A percentile compares a stretch with the other conserved stretches of the same genome.
Conservation (phyloP, 1,139 yeast species). For the Taphrina sp. region DNA sequence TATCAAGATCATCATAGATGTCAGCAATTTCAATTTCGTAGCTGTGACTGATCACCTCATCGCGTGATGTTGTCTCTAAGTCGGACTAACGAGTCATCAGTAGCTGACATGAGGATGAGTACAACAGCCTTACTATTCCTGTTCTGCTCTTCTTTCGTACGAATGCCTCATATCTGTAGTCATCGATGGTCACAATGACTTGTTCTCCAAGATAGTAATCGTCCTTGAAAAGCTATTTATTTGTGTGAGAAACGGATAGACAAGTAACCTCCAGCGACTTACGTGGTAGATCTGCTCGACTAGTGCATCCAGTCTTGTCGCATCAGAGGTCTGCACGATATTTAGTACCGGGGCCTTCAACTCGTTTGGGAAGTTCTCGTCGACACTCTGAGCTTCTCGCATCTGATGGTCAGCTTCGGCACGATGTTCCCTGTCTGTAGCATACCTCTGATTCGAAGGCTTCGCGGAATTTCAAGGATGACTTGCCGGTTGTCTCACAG, state of each 20-base stretch:
- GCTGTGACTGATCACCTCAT: too few species aligned
- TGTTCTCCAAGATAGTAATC: slow-evolving; percentile 92
- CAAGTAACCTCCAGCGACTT: too few species aligned
- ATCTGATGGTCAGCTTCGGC: neutral
- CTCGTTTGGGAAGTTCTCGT: slow-evolving; percentile 86
- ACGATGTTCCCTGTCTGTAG: neutral
- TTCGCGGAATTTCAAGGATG: slow-evolving; percentile 84
- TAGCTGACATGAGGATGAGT: too few species aligned
- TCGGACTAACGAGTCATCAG: too few species aligned
- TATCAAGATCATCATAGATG: slow-evolving; percentile 48
- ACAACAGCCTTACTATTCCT: too few species aligned
- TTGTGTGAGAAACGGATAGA: too few species aligned
- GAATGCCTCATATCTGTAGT: slow-evolving; percentile 50
- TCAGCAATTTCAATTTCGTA: slow-evolving; percentile 64
- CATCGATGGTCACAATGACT: slow-evolving; percentile 58
- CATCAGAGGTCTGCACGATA: slow-evolving; percentile 75
- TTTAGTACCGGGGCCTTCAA: slow-evolving; percentile 86
- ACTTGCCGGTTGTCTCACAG: slow-evolving; percentile 93
- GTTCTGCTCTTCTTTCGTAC: slow-evolving; percentile 62
- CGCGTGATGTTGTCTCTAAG: too few species aligned
- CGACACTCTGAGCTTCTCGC: slow-evolving; percentile 36
- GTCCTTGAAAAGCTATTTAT: slow-evolving; percentile 59
- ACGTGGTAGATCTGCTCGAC: slow-evolving; percentile 32
- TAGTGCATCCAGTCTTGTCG: slow-evolving; percentile 78
- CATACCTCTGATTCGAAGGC: slow-evolving; percentile 70